These are phyloP conservation scores for Elymus sibiricus DNA, from an alignment of 176 grass and related monocot species.

Conservation along the genomic window DNA sequence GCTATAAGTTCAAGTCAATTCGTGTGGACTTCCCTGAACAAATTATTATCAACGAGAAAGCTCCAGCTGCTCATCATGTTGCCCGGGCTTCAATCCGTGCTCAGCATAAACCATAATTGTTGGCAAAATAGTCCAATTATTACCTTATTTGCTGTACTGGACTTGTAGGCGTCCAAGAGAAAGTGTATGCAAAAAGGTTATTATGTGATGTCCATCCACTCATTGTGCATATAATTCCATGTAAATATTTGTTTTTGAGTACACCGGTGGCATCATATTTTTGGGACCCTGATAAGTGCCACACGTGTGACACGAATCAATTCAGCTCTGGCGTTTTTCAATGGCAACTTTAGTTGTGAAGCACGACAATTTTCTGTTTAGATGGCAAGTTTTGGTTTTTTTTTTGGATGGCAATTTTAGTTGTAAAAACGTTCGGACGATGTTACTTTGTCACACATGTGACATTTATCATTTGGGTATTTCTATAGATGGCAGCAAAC, in stretches of 20 bases:
- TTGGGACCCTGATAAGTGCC: no score
- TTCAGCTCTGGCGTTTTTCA: no score
- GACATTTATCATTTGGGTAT: no score
- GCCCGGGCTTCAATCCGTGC: conserved; percentile 43
- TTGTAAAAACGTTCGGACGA: no score
- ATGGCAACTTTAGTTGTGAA: no score
- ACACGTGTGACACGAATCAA: no score
- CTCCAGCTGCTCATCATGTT: conserved; percentile 39
- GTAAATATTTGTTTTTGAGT: neutral
- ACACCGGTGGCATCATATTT: neutral
- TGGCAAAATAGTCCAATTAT: neutral
- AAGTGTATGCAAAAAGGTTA: neutral
- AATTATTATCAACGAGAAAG: conserved; percentile 68
- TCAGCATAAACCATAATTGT: conserved; percentile 38
- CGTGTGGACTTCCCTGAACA: conserved; percentile 63
- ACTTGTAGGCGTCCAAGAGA: neutral
- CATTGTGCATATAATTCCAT: neutral
- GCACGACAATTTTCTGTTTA: no score
- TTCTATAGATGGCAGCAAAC: no score
- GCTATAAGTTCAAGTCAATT: conserved; percentile 52
- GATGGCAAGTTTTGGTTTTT: no score
- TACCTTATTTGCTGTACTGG: neutral
- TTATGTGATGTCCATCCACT: neutral
- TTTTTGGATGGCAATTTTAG: no score
- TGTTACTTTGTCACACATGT: no score